A percentile compares a stretch with the other conserved stretches of the same genome.
Conservation (phyloP, 2,329 filamentous ascomycete species). For the Monilinia fructicola region DNA sequence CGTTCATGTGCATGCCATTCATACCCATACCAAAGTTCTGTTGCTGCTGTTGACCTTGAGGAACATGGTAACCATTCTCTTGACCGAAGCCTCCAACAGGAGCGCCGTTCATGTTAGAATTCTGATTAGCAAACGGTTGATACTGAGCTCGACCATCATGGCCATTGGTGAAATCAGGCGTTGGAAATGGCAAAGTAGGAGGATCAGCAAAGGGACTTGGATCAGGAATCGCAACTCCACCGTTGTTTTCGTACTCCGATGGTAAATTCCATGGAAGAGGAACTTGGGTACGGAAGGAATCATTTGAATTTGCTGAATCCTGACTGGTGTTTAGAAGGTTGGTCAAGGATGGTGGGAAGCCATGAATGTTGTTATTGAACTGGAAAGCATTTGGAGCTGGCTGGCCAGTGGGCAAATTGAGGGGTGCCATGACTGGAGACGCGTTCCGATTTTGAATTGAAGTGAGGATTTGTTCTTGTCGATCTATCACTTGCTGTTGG, state of each 20-base stretch:
- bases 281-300: slow-evolving; percentile 34
- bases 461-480: not conserved
- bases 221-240: slow-evolving; percentile 4
- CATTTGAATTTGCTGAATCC: slow-evolving; percentile 20
- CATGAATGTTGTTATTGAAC: slow-evolving; percentile 3
- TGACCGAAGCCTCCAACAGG: not conserved
- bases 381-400: slow-evolving; percentile 16
- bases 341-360: slow-evolving; percentile 5
- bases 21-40: slow-evolving; percentile 5
- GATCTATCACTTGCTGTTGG: slow-evolving; percentile 6
- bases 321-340: slow-evolving; percentile 12
- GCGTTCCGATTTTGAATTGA: not conserved
- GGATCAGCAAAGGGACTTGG: slow-evolving; percentile 17
- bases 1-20: not conserved
- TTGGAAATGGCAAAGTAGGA: slow-evolving; percentile 20
- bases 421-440: not conserved
- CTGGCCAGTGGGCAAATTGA: slow-evolving; percentile 18
- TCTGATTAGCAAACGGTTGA: slow-evolving; percentile 9
- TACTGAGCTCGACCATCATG: slow-evolving; percentile 10
- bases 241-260: slow-evolving; percentile 17
- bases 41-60: slow-evolving; percentile 1
- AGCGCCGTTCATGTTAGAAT: not conserved
- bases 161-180: slow-evolving; percentile 16
- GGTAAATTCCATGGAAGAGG: slow-evolving; percentile 32
- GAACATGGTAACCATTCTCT: not conserved